Evolutionary conservation across 139 green algal genomes (phyloP).

Genomic region (Astrephomene gubernaculifera): DNA sequence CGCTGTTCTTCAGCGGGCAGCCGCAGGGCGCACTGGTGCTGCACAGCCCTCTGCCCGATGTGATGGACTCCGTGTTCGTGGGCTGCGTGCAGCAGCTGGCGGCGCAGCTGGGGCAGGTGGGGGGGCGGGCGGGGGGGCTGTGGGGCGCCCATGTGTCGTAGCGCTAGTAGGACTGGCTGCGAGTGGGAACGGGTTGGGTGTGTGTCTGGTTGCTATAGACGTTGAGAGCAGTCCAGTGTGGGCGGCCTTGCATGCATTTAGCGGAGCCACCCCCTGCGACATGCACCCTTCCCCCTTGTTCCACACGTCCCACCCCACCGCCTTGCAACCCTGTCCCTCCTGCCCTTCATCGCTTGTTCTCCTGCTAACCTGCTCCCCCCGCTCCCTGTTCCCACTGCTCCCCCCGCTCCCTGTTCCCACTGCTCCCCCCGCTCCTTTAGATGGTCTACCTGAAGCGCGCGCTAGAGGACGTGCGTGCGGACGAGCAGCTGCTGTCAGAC

Average conservation of each 20-base stretch:
- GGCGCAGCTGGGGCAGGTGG: slow-evolving; percentile 38
- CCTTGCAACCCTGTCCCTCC: too few species aligned
- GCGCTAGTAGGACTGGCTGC: too few species aligned
- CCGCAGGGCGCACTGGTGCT: slow-evolving; percentile 25
- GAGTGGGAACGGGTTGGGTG: too few species aligned
- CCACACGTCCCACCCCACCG: too few species aligned
- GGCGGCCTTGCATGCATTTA: too few species aligned
- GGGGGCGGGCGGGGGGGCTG: not conserved
- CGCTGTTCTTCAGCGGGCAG: slow-evolving; percentile 24
- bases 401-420: too few species aligned
- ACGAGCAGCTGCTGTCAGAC: slow-evolving; percentile 40
- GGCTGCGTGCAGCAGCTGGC: slow-evolving; percentile 14
- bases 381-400: not conserved
- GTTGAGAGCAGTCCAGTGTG: too few species aligned
- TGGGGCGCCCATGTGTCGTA: too few species aligned
- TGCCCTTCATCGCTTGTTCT: too few species aligned
- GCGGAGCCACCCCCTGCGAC: too few species aligned
- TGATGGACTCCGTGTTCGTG: slow-evolving; percentile 25
- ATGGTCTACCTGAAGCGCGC: slow-evolving; percentile 41
- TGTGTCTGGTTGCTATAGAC: too few species aligned
- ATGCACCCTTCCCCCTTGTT: too few species aligned
- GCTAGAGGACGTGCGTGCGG: slow-evolving; percentile 34
- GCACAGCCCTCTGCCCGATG: slow-evolving; percentile 24
- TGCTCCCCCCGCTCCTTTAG: not conserved
- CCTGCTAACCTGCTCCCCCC: not conserved